Evolutionary conservation across 257 asterid genomes (phyloP).

Genomic region (Petrea volubilis): DNA sequence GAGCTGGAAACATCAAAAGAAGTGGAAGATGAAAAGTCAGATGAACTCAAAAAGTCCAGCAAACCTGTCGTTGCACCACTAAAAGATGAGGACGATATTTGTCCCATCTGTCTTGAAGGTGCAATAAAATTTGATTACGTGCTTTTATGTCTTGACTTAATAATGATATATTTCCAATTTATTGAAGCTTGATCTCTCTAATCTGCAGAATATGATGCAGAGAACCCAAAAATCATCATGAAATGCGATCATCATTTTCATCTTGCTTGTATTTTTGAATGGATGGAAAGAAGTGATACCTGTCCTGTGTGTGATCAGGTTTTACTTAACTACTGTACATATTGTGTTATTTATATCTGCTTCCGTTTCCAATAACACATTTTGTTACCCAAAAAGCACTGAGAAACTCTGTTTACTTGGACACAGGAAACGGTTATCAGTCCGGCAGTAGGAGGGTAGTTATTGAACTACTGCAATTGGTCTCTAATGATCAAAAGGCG

Average conservation of each 20-base stretch:
- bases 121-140: not conserved
- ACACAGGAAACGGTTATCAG: constrained; percentile 71
- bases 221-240: constrained; percentile 72
- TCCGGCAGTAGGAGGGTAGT: constrained; percentile 41
- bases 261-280: constrained; percentile 78
- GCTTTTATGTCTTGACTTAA: not conserved
- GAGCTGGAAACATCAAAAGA: constrained; percentile 44
- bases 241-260: constrained; percentile 87
- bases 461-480: constrained; percentile 20
- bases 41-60: constrained; percentile 58
- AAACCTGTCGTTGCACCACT: constrained; percentile 34
- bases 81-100: constrained; percentile 63
- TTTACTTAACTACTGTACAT: not conserved
- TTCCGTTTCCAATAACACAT: constrained; percentile 1
- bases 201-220: constrained; percentile 67
- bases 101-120: constrained; percentile 93
- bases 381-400: constrained; percentile 8
- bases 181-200: constrained; percentile 4
- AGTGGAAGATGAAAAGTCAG: constrained; percentile 52
- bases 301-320: constrained; percentile 91
- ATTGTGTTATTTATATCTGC: not conserved
- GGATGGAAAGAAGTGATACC: constrained; percentile 93
- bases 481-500: not conserved
- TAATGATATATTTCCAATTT: constrained; percentile 8
- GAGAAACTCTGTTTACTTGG: constrained; percentile 15